Evolutionary conservation across 257 asterid species (phyloP), one percentile per base, ranked within the genome.

Genomic region (Salvia splendens): DNA sequence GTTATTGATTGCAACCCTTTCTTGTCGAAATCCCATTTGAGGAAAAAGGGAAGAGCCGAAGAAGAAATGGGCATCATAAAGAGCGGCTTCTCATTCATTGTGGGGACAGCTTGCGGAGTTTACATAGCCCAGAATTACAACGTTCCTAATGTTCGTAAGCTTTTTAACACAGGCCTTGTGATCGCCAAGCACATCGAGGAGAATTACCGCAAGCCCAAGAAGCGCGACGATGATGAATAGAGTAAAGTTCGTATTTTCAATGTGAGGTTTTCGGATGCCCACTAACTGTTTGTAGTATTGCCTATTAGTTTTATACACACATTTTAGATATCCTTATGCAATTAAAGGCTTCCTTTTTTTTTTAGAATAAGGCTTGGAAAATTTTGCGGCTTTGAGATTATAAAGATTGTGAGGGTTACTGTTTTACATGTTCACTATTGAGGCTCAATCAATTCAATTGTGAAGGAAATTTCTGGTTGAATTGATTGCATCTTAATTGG

Each of bases 71-170:
- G 86, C 35, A 61, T 84, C 4, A 62, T 87, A 45, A 79, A 56
- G 73, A 82, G 81, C 80, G 43, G 78, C 51, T 83, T 90, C 73
- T 69, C 83, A 7, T 87, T 87, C 77, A 65, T 74, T 73, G n/a
- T 73, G 33, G 97, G 94, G 48, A 81, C 94, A 47, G 80, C 70
- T 28, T 73, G 79, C 51, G 95, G 97, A 36, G 75, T 90, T 16
- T 90, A 87, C 73, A 63, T 79, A 15, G 97, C 95, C 58, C 95
- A 90, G 87, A 87, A 87, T 67, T 90, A 90, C 81, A 81, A 77
- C 81, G 95, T 87, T 3, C 96, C 96, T 17, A 82, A 89, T 32
- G 65, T 90, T 17, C 77, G 51, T 50, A 87, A 87, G 77, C 91
- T 90, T 12, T 52, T 62, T 62, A 79, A 76, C 67, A 81, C 89